These are phyloP conservation scores for Salix caprea DNA, from an alignment of 345 rosid species.

Conservation along the genomic window DNA sequence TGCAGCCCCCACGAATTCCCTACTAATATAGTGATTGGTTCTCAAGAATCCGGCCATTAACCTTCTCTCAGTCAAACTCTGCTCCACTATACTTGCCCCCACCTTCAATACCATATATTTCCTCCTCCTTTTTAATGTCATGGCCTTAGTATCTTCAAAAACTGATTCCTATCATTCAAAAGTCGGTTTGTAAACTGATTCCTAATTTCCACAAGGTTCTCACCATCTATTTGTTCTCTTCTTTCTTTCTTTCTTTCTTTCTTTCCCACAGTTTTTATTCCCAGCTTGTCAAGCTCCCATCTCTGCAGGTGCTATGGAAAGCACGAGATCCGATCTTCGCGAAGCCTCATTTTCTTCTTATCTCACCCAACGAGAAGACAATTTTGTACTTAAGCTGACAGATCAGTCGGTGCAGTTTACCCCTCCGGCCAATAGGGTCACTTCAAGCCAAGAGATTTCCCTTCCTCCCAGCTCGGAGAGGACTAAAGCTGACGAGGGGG, in stretches of 20 bases:
- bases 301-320: constrained; percentile 22
- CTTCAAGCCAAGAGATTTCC: constrained; percentile 21
- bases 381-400: constrained; percentile 29
- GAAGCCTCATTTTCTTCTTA: constrained; percentile 41
- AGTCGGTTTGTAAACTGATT: not conserved
- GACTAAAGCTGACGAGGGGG: constrained; percentile 29
- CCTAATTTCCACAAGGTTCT: not conserved
- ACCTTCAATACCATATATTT: not conserved
- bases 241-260: no score
- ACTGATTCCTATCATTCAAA: constrained; percentile 1
- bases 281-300: not conserved
- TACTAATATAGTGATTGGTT: no score
- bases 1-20: no score
- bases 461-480: constrained; percentile 19
- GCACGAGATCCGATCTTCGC: constrained; percentile 23
- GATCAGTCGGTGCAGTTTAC: constrained; percentile 18
- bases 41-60: no score
- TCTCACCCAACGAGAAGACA: constrained; percentile 30
- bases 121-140: constrained; percentile 6
- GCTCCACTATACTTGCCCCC: not conserved
- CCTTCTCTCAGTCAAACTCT: not conserved
- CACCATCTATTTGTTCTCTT: not conserved
- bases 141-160: not conserved
- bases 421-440: constrained; percentile 11
- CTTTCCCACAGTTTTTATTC: not conserved